Conservation (phyloP, 441 rosid genomes). For the Sinapis alba region DNA sequence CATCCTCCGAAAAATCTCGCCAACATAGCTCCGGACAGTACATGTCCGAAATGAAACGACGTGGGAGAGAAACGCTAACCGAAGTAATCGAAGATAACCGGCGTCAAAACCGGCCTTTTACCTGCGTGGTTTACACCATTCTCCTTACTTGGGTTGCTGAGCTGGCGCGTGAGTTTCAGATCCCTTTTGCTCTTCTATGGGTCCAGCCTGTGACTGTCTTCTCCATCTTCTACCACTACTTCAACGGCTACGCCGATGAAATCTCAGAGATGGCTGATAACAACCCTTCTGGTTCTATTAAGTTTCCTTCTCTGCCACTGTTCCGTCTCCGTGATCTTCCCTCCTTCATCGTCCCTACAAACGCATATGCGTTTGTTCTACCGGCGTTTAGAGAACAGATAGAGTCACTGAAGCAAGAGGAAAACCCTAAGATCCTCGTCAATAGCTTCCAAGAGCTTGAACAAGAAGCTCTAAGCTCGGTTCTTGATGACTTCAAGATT, state of each 20-base stretch:
- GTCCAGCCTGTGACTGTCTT: constrained; percentile 56
- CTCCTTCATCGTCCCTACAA: constrained; percentile 34
- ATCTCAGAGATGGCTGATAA: constrained; percentile 21
- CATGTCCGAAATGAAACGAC: constrained; percentile 40
- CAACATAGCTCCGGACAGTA: neutral
- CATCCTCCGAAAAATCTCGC: constrained; percentile 1
- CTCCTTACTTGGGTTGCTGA: constrained; percentile 57
- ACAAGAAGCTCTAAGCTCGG: constrained; percentile 27
- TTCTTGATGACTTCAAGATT: constrained; percentile 30
- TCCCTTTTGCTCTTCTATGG: constrained; percentile 54
- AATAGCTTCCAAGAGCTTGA: constrained; percentile 40
- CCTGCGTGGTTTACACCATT: constrained; percentile 45
- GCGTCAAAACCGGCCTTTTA: constrained; percentile 22
- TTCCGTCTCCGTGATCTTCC: constrained; percentile 48
- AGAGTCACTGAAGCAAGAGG: constrained; percentile 36
- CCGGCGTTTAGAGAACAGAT: constrained; percentile 41
- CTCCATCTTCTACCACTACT: constrained; percentile 48
- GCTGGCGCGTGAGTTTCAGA: constrained; percentile 48
- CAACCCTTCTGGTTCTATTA: constrained; percentile 23
- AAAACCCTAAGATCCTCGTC: constrained; percentile 30
- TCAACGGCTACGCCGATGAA: constrained; percentile 45
- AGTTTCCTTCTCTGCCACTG: constrained; percentile 49
- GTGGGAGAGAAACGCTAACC: constrained; percentile 44
- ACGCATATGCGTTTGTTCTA: neutral
- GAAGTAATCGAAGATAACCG: constrained; percentile 39